Base-by-base conservation (phyloP, 1,284 basidiomycete species). In the Trametes polyzona region DNA sequence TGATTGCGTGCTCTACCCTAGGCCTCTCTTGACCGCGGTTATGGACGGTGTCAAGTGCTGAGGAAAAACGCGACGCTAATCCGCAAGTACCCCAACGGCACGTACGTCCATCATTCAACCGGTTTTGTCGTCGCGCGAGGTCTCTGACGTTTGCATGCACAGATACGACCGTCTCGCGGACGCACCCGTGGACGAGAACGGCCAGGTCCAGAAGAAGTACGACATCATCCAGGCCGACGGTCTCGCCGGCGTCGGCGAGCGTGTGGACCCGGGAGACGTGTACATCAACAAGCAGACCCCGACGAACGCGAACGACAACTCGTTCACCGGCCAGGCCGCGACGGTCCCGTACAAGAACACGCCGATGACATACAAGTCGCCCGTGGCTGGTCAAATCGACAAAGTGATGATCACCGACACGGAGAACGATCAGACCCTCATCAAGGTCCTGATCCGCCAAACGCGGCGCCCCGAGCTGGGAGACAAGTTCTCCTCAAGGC, bases 401-500 rank as follows among this genome's bases (percentile, higher is more conserved):
- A 98, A 99, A 75, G 93, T 99, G 69, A 87, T 99, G 84, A 85
- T 99, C 61, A 96, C 93, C 55, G 95, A 98, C 69, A 96, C 93
- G 3, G 90, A 93, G 67, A 95, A 94, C 69, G 96, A 98, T 71
- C 93, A 97, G 73, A 95, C 92, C n/a, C 78, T 99, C 52, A 92
- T 99, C 82, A 99, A 99, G 76, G 94, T 98, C n/a, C 81, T 99
- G 64, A 94, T 98, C 67, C 88, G 97, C 35, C 97, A 99, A 78
- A 99, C 97, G 21, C 84, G 97, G 67, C 82, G 95, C 47, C 97
- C 97, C 24, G 97, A 99, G 70, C 79, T 99, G 10, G 97, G 97
- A 3, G 97, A 99, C 79, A 99, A 99, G 77, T 99, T 99, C 72
- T 98, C 96, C 37, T 96, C 93, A 3, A 81, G 97, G 61, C 97